Evolutionary conservation across 805 yeast species (phyloP).

Genomic region (Ogataea parapolymorpha): DNA sequence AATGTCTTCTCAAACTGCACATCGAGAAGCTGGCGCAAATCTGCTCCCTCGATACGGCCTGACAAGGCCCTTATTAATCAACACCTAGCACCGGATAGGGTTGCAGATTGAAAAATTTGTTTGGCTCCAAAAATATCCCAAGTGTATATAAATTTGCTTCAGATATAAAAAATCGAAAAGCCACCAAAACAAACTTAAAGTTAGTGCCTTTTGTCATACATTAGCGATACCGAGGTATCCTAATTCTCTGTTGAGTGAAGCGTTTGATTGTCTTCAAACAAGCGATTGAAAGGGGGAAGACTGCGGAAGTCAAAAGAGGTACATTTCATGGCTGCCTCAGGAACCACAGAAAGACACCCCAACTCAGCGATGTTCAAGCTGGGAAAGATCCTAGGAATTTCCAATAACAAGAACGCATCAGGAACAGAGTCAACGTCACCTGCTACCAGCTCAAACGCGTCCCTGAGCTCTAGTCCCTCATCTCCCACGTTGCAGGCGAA

Average conservation of each 20-base stretch:
- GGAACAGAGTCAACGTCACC: constrained; percentile 7
- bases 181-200: not conserved
- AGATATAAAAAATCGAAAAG: constrained; percentile 1
- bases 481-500: constrained; percentile 9
- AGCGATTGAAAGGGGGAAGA: not conserved
- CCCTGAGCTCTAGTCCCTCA: constrained; percentile 12
- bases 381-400: constrained; percentile 25
- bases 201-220: not conserved
- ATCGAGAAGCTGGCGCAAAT: constrained; percentile 34
- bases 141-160: constrained; percentile 2
- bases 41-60: constrained; percentile 17
- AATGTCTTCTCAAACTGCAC: constrained; percentile 51
- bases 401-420: constrained; percentile 2
- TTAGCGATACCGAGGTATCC: constrained; percentile 3
- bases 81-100: constrained; percentile 8
- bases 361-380: constrained; percentile 23
- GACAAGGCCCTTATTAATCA: not conserved
- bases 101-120: constrained; percentile 5
- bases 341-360: constrained; percentile 16
- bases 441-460: constrained; percentile 10
- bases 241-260: constrained; percentile 2
- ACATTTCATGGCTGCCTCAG: constrained; percentile 5
- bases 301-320: not conserved
- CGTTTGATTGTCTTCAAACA: constrained; percentile 3
- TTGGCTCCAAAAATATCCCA: not conserved